A percentile compares a stretch with the other conserved stretches of the same genome.
Conservation (phyloP, 2,329 filamentous ascomycete genomes). For the Didymella exigua region DNA sequence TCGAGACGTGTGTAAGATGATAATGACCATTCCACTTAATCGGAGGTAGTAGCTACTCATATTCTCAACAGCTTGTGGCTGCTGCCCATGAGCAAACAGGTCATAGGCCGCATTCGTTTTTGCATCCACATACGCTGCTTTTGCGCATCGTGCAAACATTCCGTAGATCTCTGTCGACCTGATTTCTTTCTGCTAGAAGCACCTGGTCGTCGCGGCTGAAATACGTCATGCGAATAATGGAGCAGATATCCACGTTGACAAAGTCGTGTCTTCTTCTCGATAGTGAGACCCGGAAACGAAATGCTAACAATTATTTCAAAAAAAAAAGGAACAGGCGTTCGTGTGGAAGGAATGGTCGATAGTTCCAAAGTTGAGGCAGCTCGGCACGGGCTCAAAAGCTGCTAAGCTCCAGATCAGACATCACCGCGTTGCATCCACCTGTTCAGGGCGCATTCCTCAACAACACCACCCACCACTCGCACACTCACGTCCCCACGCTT, state of each 20-base stretch:
- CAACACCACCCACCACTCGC: background rate
- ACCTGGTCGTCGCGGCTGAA: background rate
- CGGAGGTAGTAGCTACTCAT: background rate
- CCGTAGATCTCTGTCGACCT: background rate
- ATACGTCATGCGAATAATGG: background rate
- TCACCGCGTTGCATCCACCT: constrained; percentile 14
- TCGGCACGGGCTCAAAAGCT: constrained; percentile 7
- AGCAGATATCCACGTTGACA: background rate
- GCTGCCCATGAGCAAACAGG: background rate
- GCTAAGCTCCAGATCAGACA: constrained; percentile 8
- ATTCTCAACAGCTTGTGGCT: background rate
- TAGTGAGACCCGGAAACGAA: no score
- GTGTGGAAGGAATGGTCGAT: background rate
- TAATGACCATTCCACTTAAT: no score
- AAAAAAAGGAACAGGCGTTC: background rate
- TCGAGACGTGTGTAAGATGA: background rate
- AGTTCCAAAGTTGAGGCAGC: background rate
- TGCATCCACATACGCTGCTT: no score
- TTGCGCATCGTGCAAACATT: background rate
- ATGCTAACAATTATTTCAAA: no score
- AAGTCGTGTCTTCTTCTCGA: no score
- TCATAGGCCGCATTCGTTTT: no score
- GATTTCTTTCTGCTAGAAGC: background rate
- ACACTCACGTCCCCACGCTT: background rate
- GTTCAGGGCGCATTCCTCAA: constrained; percentile 10